Evolutionary conservation across 2,329 filamentous ascomycete genomes (phyloP).

Genomic region (Nemania sp.): DNA sequence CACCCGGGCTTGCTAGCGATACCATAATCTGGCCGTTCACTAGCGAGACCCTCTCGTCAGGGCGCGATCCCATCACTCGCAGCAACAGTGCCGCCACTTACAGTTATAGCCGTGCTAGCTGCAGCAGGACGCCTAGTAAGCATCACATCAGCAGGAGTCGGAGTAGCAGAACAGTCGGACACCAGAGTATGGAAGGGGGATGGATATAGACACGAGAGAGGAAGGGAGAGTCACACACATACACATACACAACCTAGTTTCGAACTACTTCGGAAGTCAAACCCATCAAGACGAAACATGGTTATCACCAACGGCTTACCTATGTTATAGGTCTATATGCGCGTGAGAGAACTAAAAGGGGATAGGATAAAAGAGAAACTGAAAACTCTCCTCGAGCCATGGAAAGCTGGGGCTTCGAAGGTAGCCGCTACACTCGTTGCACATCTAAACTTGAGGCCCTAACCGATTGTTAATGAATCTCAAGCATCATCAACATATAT

Average conservation of each 20-base stretch:
- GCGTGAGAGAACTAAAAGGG: neutral
- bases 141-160: conserved; percentile 23
- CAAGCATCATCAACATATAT: neutral
- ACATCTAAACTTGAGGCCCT: neutral
- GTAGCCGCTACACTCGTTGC: neutral
- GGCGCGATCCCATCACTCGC: conserved; percentile 12
- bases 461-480: conserved; percentile 8
- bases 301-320: neutral
- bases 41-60: conserved; percentile 24
- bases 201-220: conserved; percentile 24
- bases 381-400: too few relatives aligned
- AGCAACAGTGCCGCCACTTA: conserved; percentile 9
- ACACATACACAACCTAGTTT: neutral
- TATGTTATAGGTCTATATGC: neutral
- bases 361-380: neutral
- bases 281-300: neutral
- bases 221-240: neutral
- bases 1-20: neutral
- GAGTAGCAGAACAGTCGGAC: conserved; percentile 11
- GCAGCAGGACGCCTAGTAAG: neutral
- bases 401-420: neutral
- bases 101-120: neutral
- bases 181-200: conserved; percentile 4
- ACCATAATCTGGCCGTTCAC: conserved; percentile 29
- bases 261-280: neutral